Conservation (phyloP, 2,329 filamentous ascomycete genomes). For the Trichoderma sp. region DNA sequence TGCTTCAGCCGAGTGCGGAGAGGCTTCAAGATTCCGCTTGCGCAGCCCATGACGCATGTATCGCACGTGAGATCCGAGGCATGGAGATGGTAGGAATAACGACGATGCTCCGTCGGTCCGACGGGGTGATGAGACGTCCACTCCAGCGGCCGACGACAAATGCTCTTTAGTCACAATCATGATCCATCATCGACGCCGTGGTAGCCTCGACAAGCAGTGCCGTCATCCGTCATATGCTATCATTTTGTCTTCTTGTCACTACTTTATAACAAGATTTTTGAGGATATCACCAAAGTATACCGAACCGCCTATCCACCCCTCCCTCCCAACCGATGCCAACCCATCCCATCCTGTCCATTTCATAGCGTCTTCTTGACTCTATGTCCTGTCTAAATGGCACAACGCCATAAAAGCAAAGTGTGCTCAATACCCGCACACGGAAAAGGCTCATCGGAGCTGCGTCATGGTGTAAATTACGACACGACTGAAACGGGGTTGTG, state of each 20-base stretch:
- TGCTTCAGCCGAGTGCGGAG: neutral
- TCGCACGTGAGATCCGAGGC: neutral
- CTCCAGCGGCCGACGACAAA: neutral
- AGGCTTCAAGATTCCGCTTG: neutral
- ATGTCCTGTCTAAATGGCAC: conserved; percentile 33
- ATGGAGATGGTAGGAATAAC: neutral
- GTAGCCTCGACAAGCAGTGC: neutral
- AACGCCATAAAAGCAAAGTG: conserved; percentile 25
- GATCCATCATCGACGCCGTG: conserved; percentile 15
- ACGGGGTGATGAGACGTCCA: neutral
- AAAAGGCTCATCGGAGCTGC: neutral
- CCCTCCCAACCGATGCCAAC: conserved; percentile 29
- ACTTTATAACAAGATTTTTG: conserved; percentile 14
- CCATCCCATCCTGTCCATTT: conserved; percentile 39
- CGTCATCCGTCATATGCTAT: conserved; percentile 18
- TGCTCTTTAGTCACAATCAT: conserved; percentile 7
- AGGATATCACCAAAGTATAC: conserved; percentile 26
- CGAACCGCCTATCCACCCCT: conserved; percentile 21
- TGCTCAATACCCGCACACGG: neutral
- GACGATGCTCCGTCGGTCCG: neutral
- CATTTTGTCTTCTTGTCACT: conserved; percentile 12
- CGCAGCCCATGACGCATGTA: conserved; percentile 2
- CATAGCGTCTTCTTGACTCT: conserved; percentile 41
- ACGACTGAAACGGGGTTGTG: conserved; percentile 44
- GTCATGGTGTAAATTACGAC: conserved; percentile 35